Conservation (phyloP, 163 green algal species). For the Trebouxia gelatinosa region DNA sequence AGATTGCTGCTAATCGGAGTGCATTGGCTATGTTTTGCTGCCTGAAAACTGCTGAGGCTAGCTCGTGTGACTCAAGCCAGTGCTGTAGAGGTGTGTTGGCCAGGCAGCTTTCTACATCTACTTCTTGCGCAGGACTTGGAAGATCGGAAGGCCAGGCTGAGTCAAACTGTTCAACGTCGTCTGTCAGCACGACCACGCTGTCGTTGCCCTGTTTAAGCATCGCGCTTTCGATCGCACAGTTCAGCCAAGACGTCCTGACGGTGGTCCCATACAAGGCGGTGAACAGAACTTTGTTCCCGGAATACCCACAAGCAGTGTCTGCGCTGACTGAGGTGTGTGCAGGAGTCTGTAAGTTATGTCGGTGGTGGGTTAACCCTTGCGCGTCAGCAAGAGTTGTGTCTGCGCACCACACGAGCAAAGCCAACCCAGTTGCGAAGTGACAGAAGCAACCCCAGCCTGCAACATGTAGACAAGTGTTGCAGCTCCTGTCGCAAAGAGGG, state of each 20-base stretch:
- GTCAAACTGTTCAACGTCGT: not conserved
- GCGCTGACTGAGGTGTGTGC: not conserved
- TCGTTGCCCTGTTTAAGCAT: conserved; percentile 23
- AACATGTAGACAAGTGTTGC: no score
- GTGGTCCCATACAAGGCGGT: not conserved
- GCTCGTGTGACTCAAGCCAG: conserved; percentile 7
- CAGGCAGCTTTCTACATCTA: conserved; percentile 1
- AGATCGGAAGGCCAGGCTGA: not conserved
- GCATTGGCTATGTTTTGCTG: conserved; percentile 25
- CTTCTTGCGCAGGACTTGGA: not conserved
- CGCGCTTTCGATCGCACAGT: not conserved
- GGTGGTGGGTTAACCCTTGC: not conserved
- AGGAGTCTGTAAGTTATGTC: not conserved
- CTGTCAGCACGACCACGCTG: not conserved
- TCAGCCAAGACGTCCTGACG: not conserved
- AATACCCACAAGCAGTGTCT: conserved; percentile 2
- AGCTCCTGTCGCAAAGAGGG: no score
- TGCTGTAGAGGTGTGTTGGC: conserved; percentile 2
- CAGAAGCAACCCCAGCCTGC: no score
- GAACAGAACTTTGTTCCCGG: conserved; percentile 17
- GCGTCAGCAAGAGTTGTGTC: no score
- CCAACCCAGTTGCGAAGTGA: no score
- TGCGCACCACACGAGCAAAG: no score
- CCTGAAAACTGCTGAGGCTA: not conserved
- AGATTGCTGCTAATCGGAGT: conserved; percentile 12